Evolutionary conservation across 2,329 filamentous ascomycete genomes (phyloP).

Genomic region (Phyllosticta citribraziliensis): DNA sequence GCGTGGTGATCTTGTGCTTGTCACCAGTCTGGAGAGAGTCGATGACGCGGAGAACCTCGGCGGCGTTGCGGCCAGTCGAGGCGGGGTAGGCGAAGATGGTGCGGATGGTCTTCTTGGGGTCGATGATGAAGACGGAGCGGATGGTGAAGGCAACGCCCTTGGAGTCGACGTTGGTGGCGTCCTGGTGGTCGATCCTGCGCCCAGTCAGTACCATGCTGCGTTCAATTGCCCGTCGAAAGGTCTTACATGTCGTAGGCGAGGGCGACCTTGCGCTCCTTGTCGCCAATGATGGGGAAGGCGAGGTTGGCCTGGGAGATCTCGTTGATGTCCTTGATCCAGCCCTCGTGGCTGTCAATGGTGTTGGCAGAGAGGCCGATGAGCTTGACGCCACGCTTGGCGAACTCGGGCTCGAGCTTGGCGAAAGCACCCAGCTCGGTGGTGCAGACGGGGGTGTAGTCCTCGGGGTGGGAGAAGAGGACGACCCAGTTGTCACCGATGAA

Average conservation of each 20-base stretch:
- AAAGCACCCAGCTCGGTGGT: slow-evolving; percentile 93
- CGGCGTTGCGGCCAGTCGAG: slow-evolving; percentile 60
- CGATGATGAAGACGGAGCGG: slow-evolving; percentile 88
- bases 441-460: slow-evolving; percentile 88
- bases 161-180: slow-evolving; percentile 49
- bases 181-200: slow-evolving; percentile 38
- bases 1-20: slow-evolving; percentile 78
- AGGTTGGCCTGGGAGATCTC: slow-evolving; percentile 35
- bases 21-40: slow-evolving; percentile 58
- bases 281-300: slow-evolving; percentile 42
- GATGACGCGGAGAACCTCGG: slow-evolving; percentile 48
- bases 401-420: slow-evolving; percentile 79
- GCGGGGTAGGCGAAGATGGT: slow-evolving; percentile 84
- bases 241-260: slow-evolving; percentile 39
- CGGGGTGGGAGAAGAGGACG: slow-evolving; percentile 75
- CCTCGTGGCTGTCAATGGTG: slow-evolving; percentile 70
- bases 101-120: slow-evolving; percentile 87
- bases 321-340: slow-evolving; percentile 75
- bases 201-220: slow-evolving; percentile 19
- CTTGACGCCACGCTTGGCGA: slow-evolving; percentile 78
- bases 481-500: slow-evolving; percentile 73
- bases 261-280: slow-evolving; percentile 39
- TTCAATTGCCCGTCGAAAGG: slow-evolving; percentile 17
- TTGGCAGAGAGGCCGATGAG: slow-evolving; percentile 84
- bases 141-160: slow-evolving; percentile 78